Evolutionary conservation across 2,329 filamentous ascomycete species (phyloP), one percentile per base, ranked within the genome.

Genomic region (Colletotrichum neosansevieriae): DNA sequence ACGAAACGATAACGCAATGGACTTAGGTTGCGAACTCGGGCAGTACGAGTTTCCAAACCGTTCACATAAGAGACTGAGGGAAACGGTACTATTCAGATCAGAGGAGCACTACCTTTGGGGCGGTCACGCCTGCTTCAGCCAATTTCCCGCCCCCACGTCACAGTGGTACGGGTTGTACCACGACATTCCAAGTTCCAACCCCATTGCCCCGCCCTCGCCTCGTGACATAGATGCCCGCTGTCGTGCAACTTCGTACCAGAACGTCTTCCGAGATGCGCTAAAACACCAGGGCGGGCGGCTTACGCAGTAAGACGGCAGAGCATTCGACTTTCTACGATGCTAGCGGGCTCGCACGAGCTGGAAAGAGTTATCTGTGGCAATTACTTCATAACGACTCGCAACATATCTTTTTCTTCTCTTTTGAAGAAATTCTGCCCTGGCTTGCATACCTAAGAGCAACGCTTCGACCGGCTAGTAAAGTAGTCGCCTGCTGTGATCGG

Each of bases 101-200:
- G 44, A 34, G 17, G 49, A 24, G n/a, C 42, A n/a, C 17, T 38
- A 29, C 7, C 29, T 29, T 42, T 40, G 45, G 32, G 36, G 45
- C 34, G 44, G 58, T 51, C 34, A 51, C 13, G 32, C 19, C 45
- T 58, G 42, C 56, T n/a, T 17, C 17, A 34, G 58, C 47, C 36
- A 29, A 24, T 69, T 44, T 56, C 50, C 56, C 67, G 42, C 56
- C 57, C 67, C 67, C 57, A 69, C 57, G 57, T n/a, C n/a, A n/a
- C n/a, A n/a, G n/a, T n/a, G n/a, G n/a, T n/a, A n/a, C n/a, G n/a
- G n/a, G n/a, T n/a, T n/a, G n/a, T n/a, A n/a, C n/a, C n/a, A n/a
- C n/a, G 50, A 29, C 29, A n/a, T 29, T 29, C 1, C 7, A 44
- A 29, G 17, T 36, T 12, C 47, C 42, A 56, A 19, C 29, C 13